phyloP scores from a whole-genome alignment of 2,329 filamentous ascomycete species.

The Myriosclerotinia scirpicola region DNA sequence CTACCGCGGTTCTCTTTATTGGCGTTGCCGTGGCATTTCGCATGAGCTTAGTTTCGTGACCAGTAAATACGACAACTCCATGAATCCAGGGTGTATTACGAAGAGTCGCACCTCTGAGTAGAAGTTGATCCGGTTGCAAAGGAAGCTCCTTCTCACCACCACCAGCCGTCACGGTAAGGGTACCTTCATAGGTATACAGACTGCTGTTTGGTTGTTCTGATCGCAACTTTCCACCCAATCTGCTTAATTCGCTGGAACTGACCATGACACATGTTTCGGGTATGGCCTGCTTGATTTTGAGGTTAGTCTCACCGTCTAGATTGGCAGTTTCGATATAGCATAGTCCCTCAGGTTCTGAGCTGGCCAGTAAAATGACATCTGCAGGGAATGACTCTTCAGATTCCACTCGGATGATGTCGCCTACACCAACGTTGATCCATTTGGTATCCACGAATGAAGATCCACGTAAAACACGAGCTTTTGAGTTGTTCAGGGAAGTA shows the following conservation, averaged over 20 bases:
- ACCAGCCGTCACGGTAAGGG: slow-evolving; percentile 83
- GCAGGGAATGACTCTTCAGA: slow-evolving; percentile 95
- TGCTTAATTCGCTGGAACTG: slow-evolving; percentile 79
- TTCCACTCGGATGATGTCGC: slow-evolving; percentile 88
- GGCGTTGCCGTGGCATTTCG: slow-evolving; percentile 95
- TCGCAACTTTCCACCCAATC: slow-evolving; percentile 80
- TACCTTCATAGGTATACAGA: slow-evolving; percentile 96
- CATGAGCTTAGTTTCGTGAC: slow-evolving; percentile 98
- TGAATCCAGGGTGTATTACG: slow-evolving; percentile 98
- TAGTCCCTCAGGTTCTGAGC: slow-evolving; percentile 93
- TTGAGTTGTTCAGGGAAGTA: slow-evolving; percentile 82
- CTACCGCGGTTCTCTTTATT: slow-evolving; percentile 96
- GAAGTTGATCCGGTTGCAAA: slow-evolving; percentile 85
- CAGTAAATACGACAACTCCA: slow-evolving; percentile 93
- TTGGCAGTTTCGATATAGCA: slow-evolving; percentile 99
- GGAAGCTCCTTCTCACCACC: slow-evolving; percentile 92
- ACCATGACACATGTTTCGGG: slow-evolving; percentile 89
- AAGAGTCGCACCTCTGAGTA: slow-evolving; percentile 88
- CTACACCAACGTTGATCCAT: slow-evolving; percentile 92
- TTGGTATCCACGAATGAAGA: slow-evolving; percentile 82
- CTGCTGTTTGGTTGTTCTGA: slow-evolving; percentile 99
- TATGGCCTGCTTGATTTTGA: slow-evolving; percentile 97
- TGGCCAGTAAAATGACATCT: slow-evolving; percentile 87
- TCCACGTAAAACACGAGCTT: slow-evolving; percentile 78
- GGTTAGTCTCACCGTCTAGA: slow-evolving; percentile 93